Evolutionary conservation across 192 early-diverging fungal genomes (phyloP).

Genomic region (Anaeromyces robustus): DNA sequence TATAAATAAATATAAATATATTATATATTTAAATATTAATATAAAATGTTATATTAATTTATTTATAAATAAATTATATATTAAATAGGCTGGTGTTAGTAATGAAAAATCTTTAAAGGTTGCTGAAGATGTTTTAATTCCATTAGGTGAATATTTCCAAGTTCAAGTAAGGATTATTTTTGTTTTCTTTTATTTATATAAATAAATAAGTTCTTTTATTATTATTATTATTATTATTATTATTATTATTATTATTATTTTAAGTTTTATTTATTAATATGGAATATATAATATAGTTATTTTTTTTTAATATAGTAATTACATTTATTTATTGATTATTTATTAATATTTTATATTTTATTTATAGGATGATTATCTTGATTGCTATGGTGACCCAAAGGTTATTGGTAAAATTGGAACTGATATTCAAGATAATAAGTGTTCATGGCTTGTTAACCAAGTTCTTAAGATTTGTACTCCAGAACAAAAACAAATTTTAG

Average conservation of each 20-base stretch:
- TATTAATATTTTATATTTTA: too few relatives aligned
- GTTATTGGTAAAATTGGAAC: conserved; percentile 98
- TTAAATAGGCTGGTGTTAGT: conserved; percentile 47
- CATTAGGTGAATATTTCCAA: conserved; percentile 97
- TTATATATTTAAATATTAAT: too few relatives aligned
- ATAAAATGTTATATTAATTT: too few relatives aligned
- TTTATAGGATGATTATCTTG: conserved; percentile 76
- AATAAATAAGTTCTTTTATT: too few relatives aligned
- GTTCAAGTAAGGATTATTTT: conserved; percentile 33
- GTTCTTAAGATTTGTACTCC: conserved; percentile 59
- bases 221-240: too few relatives aligned
- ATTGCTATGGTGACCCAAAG: conserved; percentile 74
- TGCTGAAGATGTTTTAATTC: conserved; percentile 73
- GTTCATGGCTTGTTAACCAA: conserved; percentile 93
- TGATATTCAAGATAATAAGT: conserved; percentile 99
- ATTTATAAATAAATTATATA: not conserved
- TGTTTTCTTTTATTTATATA: too few relatives aligned
- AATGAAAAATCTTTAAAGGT: conserved; percentile 64
- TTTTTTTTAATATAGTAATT: too few relatives aligned
- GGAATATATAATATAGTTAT: too few relatives aligned
- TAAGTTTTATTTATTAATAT: too few relatives aligned
- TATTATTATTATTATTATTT: too few relatives aligned
- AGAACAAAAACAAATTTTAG: conserved; percentile 71
- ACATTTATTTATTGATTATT: too few relatives aligned
- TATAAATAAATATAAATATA: not conserved